phyloP scores from a whole-genome alignment of 140 eudicot genomes.

The Bidens hawaiensis region DNA sequence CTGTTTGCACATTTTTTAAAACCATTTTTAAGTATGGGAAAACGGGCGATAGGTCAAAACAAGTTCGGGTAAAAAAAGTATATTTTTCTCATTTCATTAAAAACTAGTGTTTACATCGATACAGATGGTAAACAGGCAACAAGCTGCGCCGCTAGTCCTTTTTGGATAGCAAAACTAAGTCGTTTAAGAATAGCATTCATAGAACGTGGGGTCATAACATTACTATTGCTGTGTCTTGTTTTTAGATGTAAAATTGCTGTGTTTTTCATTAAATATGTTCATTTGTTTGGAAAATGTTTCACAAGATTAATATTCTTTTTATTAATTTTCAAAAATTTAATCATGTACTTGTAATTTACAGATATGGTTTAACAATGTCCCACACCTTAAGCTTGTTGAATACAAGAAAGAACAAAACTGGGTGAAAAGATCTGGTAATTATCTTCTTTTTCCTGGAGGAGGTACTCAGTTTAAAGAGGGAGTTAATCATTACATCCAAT shows the following conservation, averaged over 20 bases:
- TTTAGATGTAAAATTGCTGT: neutral
- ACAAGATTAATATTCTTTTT: neutral
- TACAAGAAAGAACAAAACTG: constrained; percentile 90
- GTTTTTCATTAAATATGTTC: neutral
- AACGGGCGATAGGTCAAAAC: too few species aligned
- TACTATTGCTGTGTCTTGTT: neutral
- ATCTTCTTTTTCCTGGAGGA: constrained; percentile 85
- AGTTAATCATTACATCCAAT: constrained; percentile 56
- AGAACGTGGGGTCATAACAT: too few species aligned
- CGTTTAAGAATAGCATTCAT: too few species aligned
- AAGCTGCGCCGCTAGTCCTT: too few species aligned
- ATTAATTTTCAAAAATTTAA: neutral
- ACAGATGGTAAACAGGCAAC: too few species aligned
- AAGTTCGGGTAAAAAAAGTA: too few species aligned
- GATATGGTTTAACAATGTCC: constrained; percentile 94
- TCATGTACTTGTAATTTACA: constrained; percentile 21
- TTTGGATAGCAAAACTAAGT: too few species aligned
- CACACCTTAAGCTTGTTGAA: constrained; percentile 92
- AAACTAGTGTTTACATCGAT: too few species aligned
- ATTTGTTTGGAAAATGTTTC: neutral
- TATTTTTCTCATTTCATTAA: too few species aligned
- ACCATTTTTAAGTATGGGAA: too few species aligned
- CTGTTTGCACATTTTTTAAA: constrained; percentile 2
- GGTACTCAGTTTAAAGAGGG: constrained; percentile 91
- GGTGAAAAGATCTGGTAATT: too few species aligned